Percentiles rank a stretch among this genome's conserved stretches.
These are phyloP conservation scores for Calonectria naviculata DNA, from an alignment of 2,329 filamentous ascomycete species.

Conservation along the genomic window DNA sequence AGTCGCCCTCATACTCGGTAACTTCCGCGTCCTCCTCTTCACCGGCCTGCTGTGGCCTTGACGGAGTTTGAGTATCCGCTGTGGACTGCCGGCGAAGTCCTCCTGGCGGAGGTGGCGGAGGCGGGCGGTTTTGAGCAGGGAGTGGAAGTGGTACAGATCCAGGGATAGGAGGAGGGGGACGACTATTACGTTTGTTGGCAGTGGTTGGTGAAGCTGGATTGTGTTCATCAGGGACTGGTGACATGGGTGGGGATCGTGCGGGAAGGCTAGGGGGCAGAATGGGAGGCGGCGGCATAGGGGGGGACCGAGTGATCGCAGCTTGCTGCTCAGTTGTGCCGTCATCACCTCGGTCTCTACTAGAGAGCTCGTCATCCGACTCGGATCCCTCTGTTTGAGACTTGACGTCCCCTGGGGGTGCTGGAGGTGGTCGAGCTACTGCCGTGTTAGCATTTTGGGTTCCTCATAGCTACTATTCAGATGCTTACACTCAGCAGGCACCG, in stretches of 20 bases:
- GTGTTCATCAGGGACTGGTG: constrained; percentile 48
- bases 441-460: constrained; percentile 40
- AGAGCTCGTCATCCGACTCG: constrained; percentile 89
- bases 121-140: constrained; percentile 68
- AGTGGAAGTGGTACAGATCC: constrained; percentile 58
- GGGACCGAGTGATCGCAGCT: constrained; percentile 43
- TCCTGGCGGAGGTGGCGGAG: constrained; percentile 73
- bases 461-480: constrained; percentile 30
- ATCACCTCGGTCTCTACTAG: constrained; percentile 60
- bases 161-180: constrained; percentile 71
- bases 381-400: constrained; percentile 81
- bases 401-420: constrained; percentile 61
- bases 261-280: constrained; percentile 42
- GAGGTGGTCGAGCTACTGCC: constrained; percentile 69
- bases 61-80: constrained; percentile 59
- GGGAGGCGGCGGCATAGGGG: constrained; percentile 56
- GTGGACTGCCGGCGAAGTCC: constrained; percentile 69
- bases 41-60: constrained; percentile 56
- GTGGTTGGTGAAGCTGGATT: constrained; percentile 56
- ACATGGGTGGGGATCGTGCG: constrained; percentile 47
- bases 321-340: constrained; percentile 45
- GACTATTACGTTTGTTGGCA: constrained; percentile 65
- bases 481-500: constrained; percentile 72
- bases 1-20: constrained; percentile 97
- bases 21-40: constrained; percentile 82